A percentile compares a stretch with the other conserved stretches of the same genome.
phyloP scores from a whole-genome alignment of 495 filamentous ascomycete genomes.

The Schizothecium vesticola region DNA sequence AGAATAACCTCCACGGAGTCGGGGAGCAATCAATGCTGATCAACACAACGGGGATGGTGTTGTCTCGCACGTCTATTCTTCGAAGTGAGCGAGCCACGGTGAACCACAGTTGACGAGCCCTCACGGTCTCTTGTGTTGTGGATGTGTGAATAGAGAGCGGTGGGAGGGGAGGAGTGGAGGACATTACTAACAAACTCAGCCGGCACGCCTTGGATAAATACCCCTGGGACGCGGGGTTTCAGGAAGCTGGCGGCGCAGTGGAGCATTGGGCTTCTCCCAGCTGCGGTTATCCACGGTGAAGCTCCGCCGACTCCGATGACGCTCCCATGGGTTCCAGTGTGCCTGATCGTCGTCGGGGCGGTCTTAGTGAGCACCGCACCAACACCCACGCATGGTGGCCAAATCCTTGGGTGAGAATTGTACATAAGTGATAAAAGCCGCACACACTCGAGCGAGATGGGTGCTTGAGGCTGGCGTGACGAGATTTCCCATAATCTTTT shows the following conservation, averaged over 20 bases:
- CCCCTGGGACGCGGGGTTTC: slow-evolving; percentile 9
- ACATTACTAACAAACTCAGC: slow-evolving; percentile 6
- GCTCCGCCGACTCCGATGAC: not conserved
- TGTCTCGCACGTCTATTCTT: not conserved
- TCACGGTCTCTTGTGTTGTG: not conserved
- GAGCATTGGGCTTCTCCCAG: not conserved
- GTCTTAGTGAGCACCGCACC: not conserved
- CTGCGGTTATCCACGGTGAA: not conserved
- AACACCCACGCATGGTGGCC: not conserved
- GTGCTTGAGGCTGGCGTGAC: not conserved
- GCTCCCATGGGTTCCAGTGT: not conserved
- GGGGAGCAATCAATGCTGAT: slow-evolving; percentile 11
- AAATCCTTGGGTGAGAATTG: not conserved
- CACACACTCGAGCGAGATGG: not conserved
- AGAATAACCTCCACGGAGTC: slow-evolving; percentile 18
- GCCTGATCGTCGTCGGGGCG: not conserved
- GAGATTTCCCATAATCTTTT: not conserved
- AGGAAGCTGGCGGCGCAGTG: slow-evolving; percentile 2
- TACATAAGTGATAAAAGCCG: not conserved
- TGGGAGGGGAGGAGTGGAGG: not conserved
- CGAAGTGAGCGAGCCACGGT: not conserved
- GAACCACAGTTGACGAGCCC: not conserved
- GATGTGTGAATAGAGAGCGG: not conserved
- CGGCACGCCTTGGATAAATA: slow-evolving; percentile 11
- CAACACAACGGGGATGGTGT: slow-evolving; percentile 7